Percentiles rank a stretch among this genome's conserved stretches.
These are phyloP conservation scores for Coemansia sp. DNA, from an alignment of 192 early-diverging fungal species.

Conservation along the genomic window DNA sequence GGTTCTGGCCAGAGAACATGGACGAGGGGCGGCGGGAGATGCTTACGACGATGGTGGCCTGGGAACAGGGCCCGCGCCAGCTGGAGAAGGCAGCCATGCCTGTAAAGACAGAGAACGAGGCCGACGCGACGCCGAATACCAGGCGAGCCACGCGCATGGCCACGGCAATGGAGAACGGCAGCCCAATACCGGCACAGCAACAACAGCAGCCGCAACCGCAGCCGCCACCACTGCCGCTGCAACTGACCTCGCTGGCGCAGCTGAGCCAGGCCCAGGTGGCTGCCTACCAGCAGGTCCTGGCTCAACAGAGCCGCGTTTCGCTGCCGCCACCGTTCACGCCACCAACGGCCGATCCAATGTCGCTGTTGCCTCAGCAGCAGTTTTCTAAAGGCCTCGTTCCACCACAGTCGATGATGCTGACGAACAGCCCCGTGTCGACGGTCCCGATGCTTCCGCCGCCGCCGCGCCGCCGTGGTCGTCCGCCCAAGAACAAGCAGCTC, in stretches of 20 bases:
- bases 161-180: neutral
- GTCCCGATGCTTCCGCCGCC: constrained; percentile 1
- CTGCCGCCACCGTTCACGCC: constrained; percentile 9
- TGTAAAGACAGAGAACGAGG: constrained; percentile 1
- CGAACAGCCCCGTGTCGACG: neutral
- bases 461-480: constrained; percentile 36
- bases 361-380: constrained; percentile 4
- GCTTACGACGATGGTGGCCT: constrained; percentile 25
- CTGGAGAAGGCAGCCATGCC: constrained; percentile 15
- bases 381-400: neutral
- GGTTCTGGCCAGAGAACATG: constrained; percentile 33
- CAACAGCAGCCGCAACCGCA: constrained; percentile 18
- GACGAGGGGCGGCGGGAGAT: constrained; percentile 14
- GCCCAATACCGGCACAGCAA: constrained; percentile 6
- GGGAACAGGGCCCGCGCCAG: constrained; percentile 20
- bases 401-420: neutral
- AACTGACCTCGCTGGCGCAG: constrained; percentile 34
- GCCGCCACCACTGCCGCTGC: no score
- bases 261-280: constrained; percentile 11
- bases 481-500: constrained; percentile 47
- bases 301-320: neutral
- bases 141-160: constrained; percentile 19
- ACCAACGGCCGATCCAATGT: neutral
- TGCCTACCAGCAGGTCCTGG: neutral
- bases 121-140: constrained; percentile 18